Percentiles rank a stretch among this genome's conserved stretches.
Conservation (phyloP, 768 basidiomycete species). For the Calocybe gangraenosa region DNA sequence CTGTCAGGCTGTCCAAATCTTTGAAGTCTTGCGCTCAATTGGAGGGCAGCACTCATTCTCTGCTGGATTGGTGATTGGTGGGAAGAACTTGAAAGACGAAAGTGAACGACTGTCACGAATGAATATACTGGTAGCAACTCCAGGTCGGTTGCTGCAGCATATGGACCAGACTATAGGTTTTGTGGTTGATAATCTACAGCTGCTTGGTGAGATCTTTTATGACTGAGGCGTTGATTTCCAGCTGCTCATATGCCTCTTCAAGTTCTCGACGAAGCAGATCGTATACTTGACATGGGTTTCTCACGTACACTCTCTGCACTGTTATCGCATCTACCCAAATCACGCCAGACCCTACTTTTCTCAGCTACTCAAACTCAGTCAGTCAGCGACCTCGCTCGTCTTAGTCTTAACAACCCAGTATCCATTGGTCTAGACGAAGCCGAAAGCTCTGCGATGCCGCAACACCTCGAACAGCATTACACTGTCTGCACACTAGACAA, state of each 20-base stretch:
- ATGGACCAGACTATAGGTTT: conserved; percentile 98
- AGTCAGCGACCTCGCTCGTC: conserved; percentile 80
- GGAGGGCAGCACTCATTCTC: conserved; percentile 91
- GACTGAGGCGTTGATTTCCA: background rate
- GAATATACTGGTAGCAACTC: conserved; percentile 99
- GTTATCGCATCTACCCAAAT: conserved; percentile 85
- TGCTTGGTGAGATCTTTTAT: conserved; percentile 62
- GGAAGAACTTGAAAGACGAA: conserved; percentile 93
- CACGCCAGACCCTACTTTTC: conserved; percentile 93
- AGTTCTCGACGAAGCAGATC: conserved; percentile 97
- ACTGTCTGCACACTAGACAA: conserved; percentile 76
- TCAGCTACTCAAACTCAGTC: conserved; percentile 96
- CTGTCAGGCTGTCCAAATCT: conserved; percentile 91
- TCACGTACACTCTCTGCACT: conserved; percentile 84
- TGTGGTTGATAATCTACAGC: conserved; percentile 84
- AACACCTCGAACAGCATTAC: conserved; percentile 85
- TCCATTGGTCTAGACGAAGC: conserved; percentile 62
- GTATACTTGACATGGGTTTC: conserved; percentile 97
- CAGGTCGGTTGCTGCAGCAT: conserved; percentile 91
- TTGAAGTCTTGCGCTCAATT: conserved; percentile 91
- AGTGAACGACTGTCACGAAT: conserved; percentile 82
- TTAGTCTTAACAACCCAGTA: conserved; percentile 81
- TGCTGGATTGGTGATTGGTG: conserved; percentile 93
- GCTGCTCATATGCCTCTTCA: conserved; percentile 6
- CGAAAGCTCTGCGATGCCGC: conserved; percentile 57